These are phyloP conservation scores for Castanopsis chinensis DNA, from an alignment of 306 rosid species.

Conservation along the genomic window DNA sequence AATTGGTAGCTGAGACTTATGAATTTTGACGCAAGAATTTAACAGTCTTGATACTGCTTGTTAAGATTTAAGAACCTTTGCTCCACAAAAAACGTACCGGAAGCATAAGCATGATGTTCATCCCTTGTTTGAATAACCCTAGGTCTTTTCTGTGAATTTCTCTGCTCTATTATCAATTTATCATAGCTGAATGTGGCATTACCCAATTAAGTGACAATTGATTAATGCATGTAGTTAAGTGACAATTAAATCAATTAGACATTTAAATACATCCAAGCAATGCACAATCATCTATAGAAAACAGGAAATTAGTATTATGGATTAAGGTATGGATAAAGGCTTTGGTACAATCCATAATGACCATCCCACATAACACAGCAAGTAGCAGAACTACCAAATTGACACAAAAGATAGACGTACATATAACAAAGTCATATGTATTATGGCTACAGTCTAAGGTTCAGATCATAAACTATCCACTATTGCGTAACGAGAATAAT, in stretches of 20 bases:
- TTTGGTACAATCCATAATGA: constrained; percentile 24
- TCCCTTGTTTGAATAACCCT: too few relatives aligned
- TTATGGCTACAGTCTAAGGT: constrained; percentile 18
- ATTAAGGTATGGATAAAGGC: constrained; percentile 8
- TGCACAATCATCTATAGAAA: neutral
- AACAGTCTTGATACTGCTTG: neutral
- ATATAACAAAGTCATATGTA: constrained; percentile 14
- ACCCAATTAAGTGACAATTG: neutral
- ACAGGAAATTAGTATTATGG: constrained; percentile 32
- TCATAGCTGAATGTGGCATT: neutral
- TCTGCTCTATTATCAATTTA: neutral
- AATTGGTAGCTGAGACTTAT: neutral
- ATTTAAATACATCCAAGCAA: too few relatives aligned
- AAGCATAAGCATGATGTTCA: too few relatives aligned
- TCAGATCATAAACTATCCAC: constrained; percentile 24
- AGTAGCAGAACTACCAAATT: constrained; percentile 5
- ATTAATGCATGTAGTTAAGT: neutral
- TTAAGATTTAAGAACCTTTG: neutral
- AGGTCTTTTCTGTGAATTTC: neutral
- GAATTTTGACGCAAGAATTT: neutral
- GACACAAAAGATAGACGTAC: neutral
- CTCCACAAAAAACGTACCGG: neutral
- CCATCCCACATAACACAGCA: constrained; percentile 29
- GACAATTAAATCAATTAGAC: neutral
- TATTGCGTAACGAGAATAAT: constrained; percentile 12